Evolutionary conservation across 2,329 filamentous ascomycete genomes (phyloP).

Genomic region (Phialemoniopsis sp.): DNA sequence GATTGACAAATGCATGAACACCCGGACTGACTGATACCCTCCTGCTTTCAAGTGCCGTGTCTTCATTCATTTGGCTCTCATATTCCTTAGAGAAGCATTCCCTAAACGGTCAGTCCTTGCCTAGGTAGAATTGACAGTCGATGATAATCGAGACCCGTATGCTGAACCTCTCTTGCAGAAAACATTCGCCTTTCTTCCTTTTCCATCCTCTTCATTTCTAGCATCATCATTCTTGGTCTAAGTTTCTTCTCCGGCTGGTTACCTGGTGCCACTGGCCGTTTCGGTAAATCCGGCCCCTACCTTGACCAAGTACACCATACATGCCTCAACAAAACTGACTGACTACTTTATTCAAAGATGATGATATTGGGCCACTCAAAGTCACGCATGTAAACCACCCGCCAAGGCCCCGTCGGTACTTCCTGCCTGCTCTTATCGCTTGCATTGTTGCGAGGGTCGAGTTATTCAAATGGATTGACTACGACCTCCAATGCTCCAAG

Average conservation of each 20-base stretch:
- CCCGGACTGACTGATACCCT: neutral
- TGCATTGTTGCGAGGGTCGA: conserved; percentile 44
- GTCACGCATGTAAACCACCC: conserved; percentile 31
- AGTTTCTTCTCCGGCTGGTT: conserved; percentile 41
- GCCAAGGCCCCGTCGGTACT: conserved; percentile 41
- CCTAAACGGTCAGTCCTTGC: conserved; percentile 34
- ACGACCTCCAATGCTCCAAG: conserved; percentile 44
- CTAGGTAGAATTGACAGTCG: too few relatives aligned
- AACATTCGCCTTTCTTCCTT: conserved; percentile 43
- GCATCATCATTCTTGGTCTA: conserved; percentile 31
- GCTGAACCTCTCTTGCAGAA: conserved; percentile 27
- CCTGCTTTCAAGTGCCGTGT: conserved; percentile 29
- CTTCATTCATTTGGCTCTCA: conserved; percentile 44
- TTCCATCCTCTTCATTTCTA: conserved; percentile 41
- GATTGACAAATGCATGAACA: too few relatives aligned
- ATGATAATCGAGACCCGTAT: too few relatives aligned
- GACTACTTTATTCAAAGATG: conserved; percentile 14
- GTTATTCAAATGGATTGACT: conserved; percentile 38
- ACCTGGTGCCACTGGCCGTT: conserved; percentile 41
- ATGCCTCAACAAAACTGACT: too few relatives aligned
- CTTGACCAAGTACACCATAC: too few relatives aligned
- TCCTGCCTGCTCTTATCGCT: conserved; percentile 36
- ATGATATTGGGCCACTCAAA: conserved; percentile 23
- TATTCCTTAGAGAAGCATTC: conserved; percentile 42
- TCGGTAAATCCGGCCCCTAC: conserved; percentile 22